Conservation (phyloP, 192 early-diverging fungal genomes). For the Backusella circina region DNA sequence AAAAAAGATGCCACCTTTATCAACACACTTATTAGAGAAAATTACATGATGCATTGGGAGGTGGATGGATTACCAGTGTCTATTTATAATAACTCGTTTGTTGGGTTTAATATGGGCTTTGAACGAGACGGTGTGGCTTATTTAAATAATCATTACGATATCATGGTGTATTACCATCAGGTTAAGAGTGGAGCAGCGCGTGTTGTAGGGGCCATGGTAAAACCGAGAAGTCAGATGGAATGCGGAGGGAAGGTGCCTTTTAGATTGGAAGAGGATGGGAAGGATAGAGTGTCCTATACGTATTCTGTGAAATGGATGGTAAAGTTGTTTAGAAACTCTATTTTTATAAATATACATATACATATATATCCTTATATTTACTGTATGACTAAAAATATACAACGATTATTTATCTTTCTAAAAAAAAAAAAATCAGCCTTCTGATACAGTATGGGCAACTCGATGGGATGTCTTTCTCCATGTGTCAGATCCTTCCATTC, state of each 20-base stretch:
- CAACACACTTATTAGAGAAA: constrained; percentile 72
- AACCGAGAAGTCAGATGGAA: constrained; percentile 56
- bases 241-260: constrained; percentile 31
- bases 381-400: too few relatives aligned
- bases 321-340: too few relatives aligned
- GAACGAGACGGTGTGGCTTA: constrained; percentile 18
- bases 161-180: constrained; percentile 78
- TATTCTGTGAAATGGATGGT: constrained; percentile 63
- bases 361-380: too few relatives aligned
- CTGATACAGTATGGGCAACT: constrained; percentile 67
- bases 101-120: constrained; percentile 80
- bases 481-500: constrained; percentile 85
- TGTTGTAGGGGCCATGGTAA: constrained; percentile 84
- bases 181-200: constrained; percentile 59
- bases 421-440: constrained; percentile 28
- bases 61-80: constrained; percentile 85
- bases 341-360: too few relatives aligned
- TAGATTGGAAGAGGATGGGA: constrained; percentile 43
- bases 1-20: constrained; percentile 78
- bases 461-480: constrained; percentile 87
- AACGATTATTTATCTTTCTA: background rate
- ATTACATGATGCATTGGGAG: constrained; percentile 78
- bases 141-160: constrained; percentile 88
- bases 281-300: constrained; percentile 51
- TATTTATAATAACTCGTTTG: constrained; percentile 55